Evolutionary conservation across 352 stramenopile genomes (phyloP), one percentile per base, ranked within the genome.

Genomic region (Thalassiosira exigua): DNA sequence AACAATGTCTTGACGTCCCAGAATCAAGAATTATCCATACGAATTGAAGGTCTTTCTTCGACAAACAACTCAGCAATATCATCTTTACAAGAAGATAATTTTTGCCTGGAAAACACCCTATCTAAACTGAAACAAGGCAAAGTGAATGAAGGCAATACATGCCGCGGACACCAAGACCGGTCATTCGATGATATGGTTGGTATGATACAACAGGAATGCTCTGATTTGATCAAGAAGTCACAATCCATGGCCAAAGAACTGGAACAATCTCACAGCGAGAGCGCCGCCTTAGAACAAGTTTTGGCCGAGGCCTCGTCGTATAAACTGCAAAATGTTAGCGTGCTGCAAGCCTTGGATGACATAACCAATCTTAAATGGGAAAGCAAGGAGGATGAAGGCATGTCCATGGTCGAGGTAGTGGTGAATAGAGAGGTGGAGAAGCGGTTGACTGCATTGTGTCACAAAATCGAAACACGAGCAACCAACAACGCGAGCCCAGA

Each of bases 1-100:
- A 66, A 52, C 11, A 51, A 29, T 24, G 21, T 30, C 19, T 51
- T 66, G 29, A 51, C 32, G 11, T 4, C 48, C 4, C 57, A 66
- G 3, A 66, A 51, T 9, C 29, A 51, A 19, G 57, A 66, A n/a
- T 32, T 66, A 19, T 26, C 57, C 7, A 44, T 14, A 44, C 7
- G 36, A 44, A 14, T 44, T 44, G 36, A 7, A 44, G 36, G 36
- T 14, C 36, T 14, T 44, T 7, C 36, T 44, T 7, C 7, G 14
- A 14, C 36, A 44, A 44, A 4, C 19, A 53, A 53, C 7, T 11
- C 5, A 53, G 24, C 7, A 19, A 53, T 11, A 4, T 53, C 44
- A 53, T 11, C 4, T 11, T 7, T 53, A 22, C 11, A 53, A 19
- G 24, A 44, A 7, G 14, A 14, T 14, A 44, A 44, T 14, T 14